phyloP scores from a whole-genome alignment of 2,329 filamentous ascomycete genomes.

The Scedosporium aurantiacum region DNA sequence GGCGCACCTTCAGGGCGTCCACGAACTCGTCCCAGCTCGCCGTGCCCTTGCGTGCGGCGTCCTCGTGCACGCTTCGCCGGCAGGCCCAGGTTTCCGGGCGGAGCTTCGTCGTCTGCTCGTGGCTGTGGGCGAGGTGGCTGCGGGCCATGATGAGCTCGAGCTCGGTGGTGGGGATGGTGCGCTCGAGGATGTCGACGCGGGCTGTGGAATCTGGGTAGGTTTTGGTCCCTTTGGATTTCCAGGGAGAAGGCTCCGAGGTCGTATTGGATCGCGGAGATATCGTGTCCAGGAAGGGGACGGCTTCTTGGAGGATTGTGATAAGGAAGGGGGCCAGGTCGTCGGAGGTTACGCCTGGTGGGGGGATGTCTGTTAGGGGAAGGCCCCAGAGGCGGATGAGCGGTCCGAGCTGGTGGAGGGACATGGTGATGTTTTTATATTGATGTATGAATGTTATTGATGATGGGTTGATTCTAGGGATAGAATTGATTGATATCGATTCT shows the following conservation, averaged over 20 bases:
- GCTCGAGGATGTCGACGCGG: constrained; percentile 41
- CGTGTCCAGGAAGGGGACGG: constrained; percentile 44
- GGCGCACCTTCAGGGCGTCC: constrained; percentile 40
- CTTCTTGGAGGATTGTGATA: constrained; percentile 42
- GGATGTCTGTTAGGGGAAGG: constrained; percentile 35
- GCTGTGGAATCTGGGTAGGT: constrained; percentile 36
- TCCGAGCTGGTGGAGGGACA: constrained; percentile 20
- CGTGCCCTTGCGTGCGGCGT: constrained; percentile 37
- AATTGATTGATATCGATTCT: neutral
- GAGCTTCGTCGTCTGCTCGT: constrained; percentile 10
- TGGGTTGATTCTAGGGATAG: neutral
- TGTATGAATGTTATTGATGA: neutral
- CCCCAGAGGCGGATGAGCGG: constrained; percentile 45
- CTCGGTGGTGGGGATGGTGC: constrained; percentile 32
- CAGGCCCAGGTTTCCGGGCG: constrained; percentile 50
- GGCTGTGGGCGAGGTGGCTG: constrained; percentile 18
- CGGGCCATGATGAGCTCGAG: constrained; percentile 27
- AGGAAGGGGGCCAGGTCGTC: constrained; percentile 41
- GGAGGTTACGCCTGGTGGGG: constrained; percentile 23
- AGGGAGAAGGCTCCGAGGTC: constrained; percentile 15
- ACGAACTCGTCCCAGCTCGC: constrained; percentile 56
- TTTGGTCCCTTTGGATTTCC: constrained; percentile 41
- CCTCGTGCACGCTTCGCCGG: constrained; percentile 49
- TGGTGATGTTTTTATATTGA: neutral
- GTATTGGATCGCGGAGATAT: constrained; percentile 30